Evolutionary conservation across 225 moss, liverwort and hornwort genomes (phyloP).

Genomic region (Asterella californica): DNA sequence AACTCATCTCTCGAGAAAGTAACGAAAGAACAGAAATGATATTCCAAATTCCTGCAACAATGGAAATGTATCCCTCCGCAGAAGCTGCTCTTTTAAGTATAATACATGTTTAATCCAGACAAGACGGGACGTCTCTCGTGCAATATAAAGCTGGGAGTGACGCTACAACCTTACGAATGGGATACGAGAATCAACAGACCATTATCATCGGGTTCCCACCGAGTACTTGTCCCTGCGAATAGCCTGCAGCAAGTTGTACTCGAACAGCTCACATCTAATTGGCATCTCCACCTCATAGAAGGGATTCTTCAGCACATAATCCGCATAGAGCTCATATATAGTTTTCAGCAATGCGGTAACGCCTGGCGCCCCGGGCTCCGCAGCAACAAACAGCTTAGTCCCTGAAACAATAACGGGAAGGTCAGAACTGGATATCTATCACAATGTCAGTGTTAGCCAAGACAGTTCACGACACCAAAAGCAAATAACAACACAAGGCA

Average conservation of each 20-base stretch:
- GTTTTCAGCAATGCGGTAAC: conserved; percentile 53
- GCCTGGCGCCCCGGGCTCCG: conserved; percentile 61
- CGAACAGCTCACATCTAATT: conserved; percentile 80
- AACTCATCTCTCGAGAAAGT: background rate
- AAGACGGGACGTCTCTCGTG: background rate
- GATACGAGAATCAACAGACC: background rate
- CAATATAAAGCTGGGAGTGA: background rate
- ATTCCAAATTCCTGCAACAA: background rate
- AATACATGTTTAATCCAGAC: background rate
- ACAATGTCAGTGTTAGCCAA: background rate
- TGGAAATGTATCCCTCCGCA: background rate
- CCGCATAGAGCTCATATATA: conserved; percentile 79
- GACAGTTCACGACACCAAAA: background rate
- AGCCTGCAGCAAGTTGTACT: conserved; percentile 63
- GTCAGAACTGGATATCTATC: background rate
- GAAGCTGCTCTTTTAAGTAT: background rate
- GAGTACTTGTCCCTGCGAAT: conserved; percentile 66
- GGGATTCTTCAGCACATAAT: conserved; percentile 82
- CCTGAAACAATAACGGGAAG: conserved; percentile 38
- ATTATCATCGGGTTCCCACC: conserved; percentile 35
- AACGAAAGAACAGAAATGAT: background rate
- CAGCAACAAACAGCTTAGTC: conserved; percentile 79
- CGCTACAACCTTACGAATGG: background rate
- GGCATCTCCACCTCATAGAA: conserved; percentile 96
- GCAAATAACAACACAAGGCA: background rate